Conservation (phyloP, 768 basidiomycete species). For the Rhizopogon sp. region DNA sequence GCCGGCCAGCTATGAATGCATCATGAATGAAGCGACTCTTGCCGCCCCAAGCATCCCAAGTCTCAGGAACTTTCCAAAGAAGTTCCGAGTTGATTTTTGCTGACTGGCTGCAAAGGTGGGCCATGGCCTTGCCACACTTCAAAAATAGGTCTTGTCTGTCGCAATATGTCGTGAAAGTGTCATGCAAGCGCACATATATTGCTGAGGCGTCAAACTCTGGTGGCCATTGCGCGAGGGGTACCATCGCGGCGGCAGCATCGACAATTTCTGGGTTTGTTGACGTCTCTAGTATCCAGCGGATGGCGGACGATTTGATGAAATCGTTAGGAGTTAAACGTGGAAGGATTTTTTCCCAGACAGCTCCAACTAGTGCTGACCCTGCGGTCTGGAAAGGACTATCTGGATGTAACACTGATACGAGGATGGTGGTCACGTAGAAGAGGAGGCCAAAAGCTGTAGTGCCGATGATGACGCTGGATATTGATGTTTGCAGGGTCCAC, state of each 20-base stretch:
- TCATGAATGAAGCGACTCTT: no score
- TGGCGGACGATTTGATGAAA: not conserved
- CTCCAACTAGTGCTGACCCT: not conserved
- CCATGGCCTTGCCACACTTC: not conserved
- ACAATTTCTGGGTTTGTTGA: not conserved
- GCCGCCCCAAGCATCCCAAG: no score
- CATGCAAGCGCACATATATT: not conserved
- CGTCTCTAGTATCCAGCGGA: slow-evolving; percentile 15
- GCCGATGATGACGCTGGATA: not conserved
- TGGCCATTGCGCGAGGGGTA: not conserved
- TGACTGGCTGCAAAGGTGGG: not conserved
- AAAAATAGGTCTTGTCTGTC: not conserved
- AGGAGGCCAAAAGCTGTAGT: not conserved
- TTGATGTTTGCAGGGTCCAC: no score
- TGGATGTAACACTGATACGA: not conserved
- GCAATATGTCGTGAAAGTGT: not conserved
- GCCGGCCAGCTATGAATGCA: no score
- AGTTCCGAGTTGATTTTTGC: not conserved
- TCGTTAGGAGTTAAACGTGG: no score
- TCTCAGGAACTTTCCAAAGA: no score
- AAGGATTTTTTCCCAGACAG: not conserved
- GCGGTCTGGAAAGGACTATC: not conserved
- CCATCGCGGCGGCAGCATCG: not conserved
- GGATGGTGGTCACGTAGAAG: not conserved
- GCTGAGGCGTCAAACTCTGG: not conserved